These are phyloP conservation scores for Daldinia vernicosa DNA, from an alignment of 495 filamentous ascomycete species.

Conservation along the genomic window DNA sequence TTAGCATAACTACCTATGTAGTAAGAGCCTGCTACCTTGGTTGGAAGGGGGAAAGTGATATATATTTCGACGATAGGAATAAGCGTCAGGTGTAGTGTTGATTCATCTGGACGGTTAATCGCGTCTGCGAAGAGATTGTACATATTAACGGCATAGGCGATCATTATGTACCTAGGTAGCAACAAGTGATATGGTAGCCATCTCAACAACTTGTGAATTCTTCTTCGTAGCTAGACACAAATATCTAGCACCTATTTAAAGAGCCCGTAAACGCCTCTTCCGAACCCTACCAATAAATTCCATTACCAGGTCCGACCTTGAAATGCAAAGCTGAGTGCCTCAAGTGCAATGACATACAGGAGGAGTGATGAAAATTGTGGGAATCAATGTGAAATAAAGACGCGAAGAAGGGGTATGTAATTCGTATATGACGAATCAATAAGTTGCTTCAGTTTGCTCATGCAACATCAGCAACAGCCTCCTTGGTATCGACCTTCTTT, in stretches of 20 bases:
- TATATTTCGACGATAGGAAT: neutral
- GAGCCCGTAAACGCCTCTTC: constrained; percentile 20
- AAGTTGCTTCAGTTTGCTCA: constrained; percentile 7
- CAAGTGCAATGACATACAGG: neutral
- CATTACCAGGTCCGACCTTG: constrained; percentile 5
- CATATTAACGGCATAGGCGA: neutral
- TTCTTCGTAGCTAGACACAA: neutral
- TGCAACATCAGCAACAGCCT: constrained; percentile 33
- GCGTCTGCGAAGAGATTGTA: neutral
- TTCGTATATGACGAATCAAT: neutral
- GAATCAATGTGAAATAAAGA: neutral
- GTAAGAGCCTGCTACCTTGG: neutral
- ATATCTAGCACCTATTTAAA: constrained; percentile 19
- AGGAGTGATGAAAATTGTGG: neutral
- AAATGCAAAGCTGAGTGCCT: constrained; percentile 9
- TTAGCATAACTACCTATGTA: neutral
- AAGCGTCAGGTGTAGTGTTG: neutral
- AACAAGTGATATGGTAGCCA: constrained; percentile 1
- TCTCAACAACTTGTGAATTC: constrained; percentile 1
- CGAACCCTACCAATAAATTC: constrained; percentile 6
- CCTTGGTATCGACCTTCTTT: constrained; percentile 62
- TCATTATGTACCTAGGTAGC: neutral
- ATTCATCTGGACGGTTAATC: neutral
- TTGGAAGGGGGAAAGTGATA: neutral
- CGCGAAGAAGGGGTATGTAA: neutral